Base-by-base conservation (phyloP, 306 rosid genomes). In the Psophocarpus tetragonolobus region DNA sequence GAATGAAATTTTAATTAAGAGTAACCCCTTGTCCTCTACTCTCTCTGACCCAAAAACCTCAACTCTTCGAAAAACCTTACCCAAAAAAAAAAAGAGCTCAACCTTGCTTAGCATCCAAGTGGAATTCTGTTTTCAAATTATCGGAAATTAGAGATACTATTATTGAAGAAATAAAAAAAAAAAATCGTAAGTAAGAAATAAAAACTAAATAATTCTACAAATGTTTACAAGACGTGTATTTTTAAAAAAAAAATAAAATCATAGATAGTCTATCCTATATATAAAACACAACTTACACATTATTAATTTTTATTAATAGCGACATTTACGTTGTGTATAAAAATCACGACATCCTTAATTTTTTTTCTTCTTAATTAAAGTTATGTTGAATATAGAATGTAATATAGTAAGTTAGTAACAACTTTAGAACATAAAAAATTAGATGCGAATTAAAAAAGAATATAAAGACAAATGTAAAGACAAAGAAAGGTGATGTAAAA, bases 81-180 rank as follows among this genome's bases (percentile, higher is more conserved):
- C n/a, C n/a, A n/a, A n/a, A n/a, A n/a, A n/a, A n/a, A n/a, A n/a
- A n/a, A n/a, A n/a, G n/a, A n/a, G n/a, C n/a, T n/a, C 67, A 81
- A 39, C 58, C 17, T 51, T 6, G 77, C 76, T 77, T 51, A 75
- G 87, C 79, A 81, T 21, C 75, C 86, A 76, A 38, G 33, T 54
- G 35, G 1, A 56, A 21, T 53, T 51, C 60, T 6, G 60, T 51
- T 9, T 10, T 53, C 2, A 53, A 53, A 56, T 56, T 56, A 24
- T 56, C 33, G n/a, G 63, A 26, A 27, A 14, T 27, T 26, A 12
- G 21, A 58, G 21, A 27, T 58, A 38, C 64, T 58, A 27, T 5
- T 5, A 11, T 27, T 2, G 17, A 5, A 3, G 3, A 23, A 54
- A 20, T 24, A 56, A 23, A 39, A 38, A 39, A 39, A 39, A 1